These are phyloP conservation scores for Trichoderma breve DNA, from an alignment of 2,329 filamentous ascomycete genomes.

Conservation along the genomic window DNA sequence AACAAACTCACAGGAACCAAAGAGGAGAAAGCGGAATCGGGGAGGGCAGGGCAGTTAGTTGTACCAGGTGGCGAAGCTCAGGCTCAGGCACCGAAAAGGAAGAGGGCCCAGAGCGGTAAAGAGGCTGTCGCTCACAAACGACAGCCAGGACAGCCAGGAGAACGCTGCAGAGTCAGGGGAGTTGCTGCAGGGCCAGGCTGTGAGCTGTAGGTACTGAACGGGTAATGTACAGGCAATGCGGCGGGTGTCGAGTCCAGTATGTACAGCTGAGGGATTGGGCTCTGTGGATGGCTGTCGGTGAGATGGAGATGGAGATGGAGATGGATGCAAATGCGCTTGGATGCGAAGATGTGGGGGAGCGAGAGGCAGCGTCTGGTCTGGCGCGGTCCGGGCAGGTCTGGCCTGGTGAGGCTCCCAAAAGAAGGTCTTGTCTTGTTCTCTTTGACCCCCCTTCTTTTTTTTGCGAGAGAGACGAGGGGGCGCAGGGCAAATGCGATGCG, in stretches of 20 bases:
- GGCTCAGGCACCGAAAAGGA: slow-evolving; percentile 18
- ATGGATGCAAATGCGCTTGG: slow-evolving; percentile 3
- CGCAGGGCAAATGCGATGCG: slow-evolving; percentile 14
- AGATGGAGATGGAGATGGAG: slow-evolving; percentile 5
- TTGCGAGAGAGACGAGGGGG: not conserved
- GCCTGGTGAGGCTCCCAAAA: not conserved
- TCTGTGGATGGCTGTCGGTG: slow-evolving; percentile 8
- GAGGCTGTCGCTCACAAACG: slow-evolving; percentile 7
- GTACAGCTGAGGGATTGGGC: slow-evolving; percentile 10
- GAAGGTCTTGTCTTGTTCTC: not conserved
- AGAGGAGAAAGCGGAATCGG: slow-evolving; percentile 5
- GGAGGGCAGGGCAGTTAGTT: slow-evolving; percentile 12
- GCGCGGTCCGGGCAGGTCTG: not conserved
- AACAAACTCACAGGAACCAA: slow-evolving; percentile 14
- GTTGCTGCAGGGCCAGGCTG: slow-evolving; percentile 4
- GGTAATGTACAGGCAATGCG: not conserved
- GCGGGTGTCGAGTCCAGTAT: slow-evolving; percentile 8
- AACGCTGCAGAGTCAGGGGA: not conserved
- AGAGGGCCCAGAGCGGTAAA: slow-evolving; percentile 2
- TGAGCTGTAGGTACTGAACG: not conserved
- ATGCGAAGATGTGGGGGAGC: not conserved
- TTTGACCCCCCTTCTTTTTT: not conserved
- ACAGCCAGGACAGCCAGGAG: not conserved
- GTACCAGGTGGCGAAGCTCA: slow-evolving; percentile 19
- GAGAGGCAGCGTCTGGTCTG: not conserved